Evolutionary conservation across 2,329 filamentous ascomycete genomes (phyloP).

Genomic region (Byssothecium circinans): DNA sequence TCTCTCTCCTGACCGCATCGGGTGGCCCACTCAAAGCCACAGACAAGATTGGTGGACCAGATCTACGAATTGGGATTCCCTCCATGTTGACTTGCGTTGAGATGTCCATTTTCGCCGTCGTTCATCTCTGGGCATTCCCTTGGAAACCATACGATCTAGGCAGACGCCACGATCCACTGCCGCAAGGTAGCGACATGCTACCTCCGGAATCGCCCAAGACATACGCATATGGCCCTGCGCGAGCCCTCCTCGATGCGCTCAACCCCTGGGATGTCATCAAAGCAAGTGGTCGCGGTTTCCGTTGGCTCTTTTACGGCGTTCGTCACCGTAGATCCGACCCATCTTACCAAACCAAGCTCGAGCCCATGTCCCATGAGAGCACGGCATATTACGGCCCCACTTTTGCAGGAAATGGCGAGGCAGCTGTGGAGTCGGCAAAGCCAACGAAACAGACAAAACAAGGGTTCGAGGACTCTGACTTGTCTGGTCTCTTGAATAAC

Average conservation of each 20-base stretch:
- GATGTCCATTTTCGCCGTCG: slow-evolving; percentile 76
- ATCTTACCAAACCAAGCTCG: slow-evolving; percentile 40
- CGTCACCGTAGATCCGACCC: slow-evolving; percentile 56
- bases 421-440: slow-evolving; percentile 13
- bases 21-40: slow-evolving; percentile 66
- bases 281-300: slow-evolving; percentile 72
- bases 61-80: slow-evolving; percentile 80
- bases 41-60: slow-evolving; percentile 66
- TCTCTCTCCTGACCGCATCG: slow-evolving; percentile 63
- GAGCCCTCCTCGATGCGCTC: slow-evolving; percentile 70
- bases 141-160: slow-evolving; percentile 67
- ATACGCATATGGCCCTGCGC: slow-evolving; percentile 66
- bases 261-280: slow-evolving; percentile 85
- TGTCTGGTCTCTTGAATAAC: slow-evolving; percentile 23
- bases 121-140: slow-evolving; percentile 83
- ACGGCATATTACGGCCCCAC: slow-evolving; percentile 25
- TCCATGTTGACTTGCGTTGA: slow-evolving; percentile 77
- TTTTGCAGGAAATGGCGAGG: slow-evolving; percentile 27
- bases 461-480: slow-evolving; percentile 32
- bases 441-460: slow-evolving; percentile 14
- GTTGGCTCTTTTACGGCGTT: slow-evolving; percentile 78
- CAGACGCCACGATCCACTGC: slow-evolving; percentile 22
- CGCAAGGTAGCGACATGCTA: slow-evolving; percentile 17
- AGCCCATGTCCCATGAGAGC: slow-evolving; percentile 13
- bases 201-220: slow-evolving; percentile 9